A percentile compares a stretch with the other conserved stretches of the same genome.
Evolutionary conservation across 805 yeast species (phyloP).

Genomic region (Cyberlindnera suaveolens): DNA sequence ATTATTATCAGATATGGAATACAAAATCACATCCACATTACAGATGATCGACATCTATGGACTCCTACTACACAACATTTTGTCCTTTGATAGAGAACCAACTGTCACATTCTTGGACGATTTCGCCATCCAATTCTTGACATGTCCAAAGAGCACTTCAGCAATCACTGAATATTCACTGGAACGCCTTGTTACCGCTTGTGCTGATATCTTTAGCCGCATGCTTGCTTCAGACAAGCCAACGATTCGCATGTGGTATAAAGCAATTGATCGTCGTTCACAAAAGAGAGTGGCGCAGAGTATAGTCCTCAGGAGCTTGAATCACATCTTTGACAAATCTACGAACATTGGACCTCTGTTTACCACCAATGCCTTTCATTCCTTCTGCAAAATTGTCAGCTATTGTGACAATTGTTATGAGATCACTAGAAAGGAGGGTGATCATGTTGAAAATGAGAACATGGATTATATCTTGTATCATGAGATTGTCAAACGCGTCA

Average conservation of each 20-base stretch:
- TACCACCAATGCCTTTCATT: conserved; percentile 24
- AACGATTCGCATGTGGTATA: conserved; percentile 5
- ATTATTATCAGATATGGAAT: conserved; percentile 41
- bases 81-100: conserved; percentile 80
- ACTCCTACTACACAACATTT: conserved; percentile 39
- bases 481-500: conserved; percentile 39
- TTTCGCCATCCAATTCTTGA: conserved; percentile 79
- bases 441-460: conserved; percentile 58
- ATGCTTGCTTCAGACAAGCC: conserved; percentile 21
- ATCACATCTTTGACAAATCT: conserved; percentile 23
- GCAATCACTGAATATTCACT: conserved; percentile 28
- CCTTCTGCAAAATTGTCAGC: conserved; percentile 26
- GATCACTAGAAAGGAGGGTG: conserved; percentile 54
- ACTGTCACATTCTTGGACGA: conserved; percentile 70
- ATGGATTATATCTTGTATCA: conserved; percentile 44
- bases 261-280: conserved; percentile 6
- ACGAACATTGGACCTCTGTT: conserved; percentile 27
- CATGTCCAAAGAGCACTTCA: conserved; percentile 78
- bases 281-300: conserved; percentile 9
- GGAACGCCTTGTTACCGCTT: conserved; percentile 4
- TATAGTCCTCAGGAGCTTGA: conserved; percentile 13
- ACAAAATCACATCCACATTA: conserved; percentile 41
- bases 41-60: conserved; percentile 54
- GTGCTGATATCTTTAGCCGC: conserved; percentile 2
- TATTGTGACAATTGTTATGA: conserved; percentile 56